phyloP scores from a whole-genome alignment of 305 asterid genomes.

The Caryopteris hybrid region DNA sequence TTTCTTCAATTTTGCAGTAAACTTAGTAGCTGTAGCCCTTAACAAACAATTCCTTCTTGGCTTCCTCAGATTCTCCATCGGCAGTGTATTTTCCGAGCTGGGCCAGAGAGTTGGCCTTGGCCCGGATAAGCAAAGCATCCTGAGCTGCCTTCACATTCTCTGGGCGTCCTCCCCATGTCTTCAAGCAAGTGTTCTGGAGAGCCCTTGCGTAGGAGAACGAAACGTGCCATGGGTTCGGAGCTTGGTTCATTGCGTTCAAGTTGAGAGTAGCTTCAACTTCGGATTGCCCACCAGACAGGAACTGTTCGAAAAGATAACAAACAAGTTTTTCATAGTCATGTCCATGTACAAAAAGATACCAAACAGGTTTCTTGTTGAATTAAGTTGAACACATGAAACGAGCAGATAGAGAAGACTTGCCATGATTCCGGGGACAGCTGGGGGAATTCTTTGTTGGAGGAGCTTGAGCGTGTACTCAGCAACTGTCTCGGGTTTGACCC shows the following conservation, averaged over 20 bases:
- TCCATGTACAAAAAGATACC: no score
- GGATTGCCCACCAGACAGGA: slow-evolving; percentile 93
- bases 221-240: slow-evolving; percentile 91
- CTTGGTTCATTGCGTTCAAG: slow-evolving; percentile 90
- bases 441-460: slow-evolving; percentile 66
- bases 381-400: background rate
- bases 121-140: slow-evolving; percentile 52
- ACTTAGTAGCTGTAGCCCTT: slow-evolving; percentile 66
- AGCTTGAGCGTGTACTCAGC: slow-evolving; percentile 75
- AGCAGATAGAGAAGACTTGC: slow-evolving; percentile 30
- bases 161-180: slow-evolving; percentile 82
- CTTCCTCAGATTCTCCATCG: slow-evolving; percentile 84
- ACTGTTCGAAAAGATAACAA: slow-evolving; percentile 33
- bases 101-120: slow-evolving; percentile 78
- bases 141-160: slow-evolving; percentile 78
- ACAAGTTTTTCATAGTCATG: background rate
- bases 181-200: slow-evolving; percentile 84
- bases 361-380: no score
- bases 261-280: slow-evolving; percentile 86
- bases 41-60: slow-evolving; percentile 73
- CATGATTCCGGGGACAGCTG: slow-evolving; percentile 93
- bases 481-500: slow-evolving; percentile 63
- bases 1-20: background rate
- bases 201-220: slow-evolving; percentile 89
- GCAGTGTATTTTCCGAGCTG: slow-evolving; percentile 79